Evolutionary conservation across 192 early-diverging fungal genomes (phyloP).

Genomic region (Pilaira anomala): DNA sequence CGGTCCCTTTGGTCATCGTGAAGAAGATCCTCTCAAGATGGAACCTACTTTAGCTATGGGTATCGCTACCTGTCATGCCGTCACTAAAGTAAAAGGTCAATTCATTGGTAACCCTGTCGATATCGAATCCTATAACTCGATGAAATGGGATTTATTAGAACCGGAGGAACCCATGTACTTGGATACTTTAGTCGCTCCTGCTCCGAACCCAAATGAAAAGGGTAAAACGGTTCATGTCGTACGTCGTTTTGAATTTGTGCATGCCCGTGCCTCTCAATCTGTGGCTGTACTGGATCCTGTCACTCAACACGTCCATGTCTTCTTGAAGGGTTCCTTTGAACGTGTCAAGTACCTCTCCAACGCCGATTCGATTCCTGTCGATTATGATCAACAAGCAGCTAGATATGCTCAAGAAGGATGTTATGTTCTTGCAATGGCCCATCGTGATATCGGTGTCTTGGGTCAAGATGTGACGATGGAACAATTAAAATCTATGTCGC

Average conservation of each 20-base stretch:
- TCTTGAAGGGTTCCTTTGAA: conserved; percentile 80
- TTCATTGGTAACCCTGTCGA: conserved; percentile 77
- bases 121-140: conserved; percentile 69
- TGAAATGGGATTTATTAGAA: conserved; percentile 45
- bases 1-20: conserved; percentile 23
- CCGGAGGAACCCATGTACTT: conserved; percentile 33
- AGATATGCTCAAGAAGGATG: conserved; percentile 68
- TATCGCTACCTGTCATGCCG: conserved; percentile 63
- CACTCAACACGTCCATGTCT: conserved; percentile 57
- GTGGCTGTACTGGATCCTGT: conserved; percentile 59
- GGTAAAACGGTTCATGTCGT: conserved; percentile 47
- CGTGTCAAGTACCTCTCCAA: conserved; percentile 52
- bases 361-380: conserved; percentile 45
- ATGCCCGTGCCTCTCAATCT: conserved; percentile 74
- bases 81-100: conserved; percentile 52
- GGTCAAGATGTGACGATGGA: conserved; percentile 39
- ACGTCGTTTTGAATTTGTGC: conserved; percentile 76
- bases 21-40: conserved; percentile 32
- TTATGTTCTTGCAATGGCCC: conserved; percentile 76
- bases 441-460: conserved; percentile 54
- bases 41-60: conserved; percentile 35
- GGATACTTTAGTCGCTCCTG: conserved; percentile 50
- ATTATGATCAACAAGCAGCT: conserved; percentile 57
- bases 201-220: conserved; percentile 28
- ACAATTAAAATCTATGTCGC: conserved; percentile 38